Evolutionary conservation across 2,329 filamentous ascomycete genomes (phyloP), one percentile per base, ranked within the genome.

Genomic region (Botrytis squamosa): DNA sequence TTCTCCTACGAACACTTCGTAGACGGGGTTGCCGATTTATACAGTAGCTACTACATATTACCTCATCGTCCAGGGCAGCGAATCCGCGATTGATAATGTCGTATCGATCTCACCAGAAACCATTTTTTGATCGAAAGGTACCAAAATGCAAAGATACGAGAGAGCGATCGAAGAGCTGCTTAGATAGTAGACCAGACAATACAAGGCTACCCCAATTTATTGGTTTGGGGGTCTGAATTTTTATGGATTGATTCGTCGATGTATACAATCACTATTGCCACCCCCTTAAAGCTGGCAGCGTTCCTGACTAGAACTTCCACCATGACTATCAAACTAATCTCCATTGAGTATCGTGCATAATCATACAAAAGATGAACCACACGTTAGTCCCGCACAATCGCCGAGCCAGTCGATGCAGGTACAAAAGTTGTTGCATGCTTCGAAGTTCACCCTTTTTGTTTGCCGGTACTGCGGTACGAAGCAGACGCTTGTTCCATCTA

Each of bases 381-480:
- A 64, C 55, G 57, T 38, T 38, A 36, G 57, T 62, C 57, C 69
- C 69, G 46, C 68, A 64, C 69, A 55, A 65, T 71, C 59, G 59
- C 59, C 42, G 42, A 71, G 69, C 59, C 33, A 65, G 42, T 64
- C 38, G 57, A 65, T 40, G 42, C 59, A 65, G 69, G 59, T 40
- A n/a, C 69, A 46, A 68, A 52, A 71, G 40, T 64, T 49, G 57
- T 29, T 49, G 57, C 69, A 71, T 65, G 59, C 57, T 71, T 71
- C 14, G n/a, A 29, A 57, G 52, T 57, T 57, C 44, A 65, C 69
- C 69, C 69, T 71, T 71, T 70, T 71, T 46, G 68, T 36, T 71
- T 64, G 59, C 69, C 57, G 69, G 69, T 64, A 71, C 36, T 52
- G 44, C 64, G 33, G 64, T n/a, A 68, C 65, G 46, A 55, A 68